Base-by-base conservation (phyloP, 2,329 filamentous ascomycete species). In the Aureobasidium sp. region DNA sequence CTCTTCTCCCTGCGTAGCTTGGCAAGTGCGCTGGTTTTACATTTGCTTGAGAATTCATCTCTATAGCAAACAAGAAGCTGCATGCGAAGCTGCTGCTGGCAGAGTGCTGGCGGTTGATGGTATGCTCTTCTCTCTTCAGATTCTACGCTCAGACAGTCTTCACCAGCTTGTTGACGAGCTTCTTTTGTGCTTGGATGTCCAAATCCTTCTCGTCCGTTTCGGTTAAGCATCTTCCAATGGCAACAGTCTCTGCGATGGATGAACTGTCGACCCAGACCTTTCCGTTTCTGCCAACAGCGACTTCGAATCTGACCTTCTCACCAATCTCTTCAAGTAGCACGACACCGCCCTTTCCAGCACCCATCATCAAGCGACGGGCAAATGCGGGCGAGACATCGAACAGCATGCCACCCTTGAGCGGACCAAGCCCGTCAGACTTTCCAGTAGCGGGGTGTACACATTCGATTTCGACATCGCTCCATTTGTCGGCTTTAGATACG, bases 251-350 rank as follows among this genome's bases (percentile, higher is more conserved):
- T 76, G 83, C 88, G 41, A 87, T 77, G 65, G 81, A 88, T 32
- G 88, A 89, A 63, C 88, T 92, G 71, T 93, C 87, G 15, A 97
- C 89, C 92, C 94, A 97, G 26, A 97, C 84, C 73, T 85, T 87
- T 44, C 94, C 94, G 74, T 99, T 99, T 70, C 91, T 85, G 20
- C 94, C 94, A 9, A 96, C 89, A 0, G 93, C 93, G 64, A 95
- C 89, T 79, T 99, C 94, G 73, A 97, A 99, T 24, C 89, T 86
- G 15, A 96, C 76, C 60, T 90, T 93, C 63, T 87, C 86, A 3
- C 87, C 92, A 15, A 97, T 77, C 71, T 91, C 89, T 66, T 96
- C 90, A 62, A 97, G 75, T 29, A 97, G 82, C 3, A 86, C 83
- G 8, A 96, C 75, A 26, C 83, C 84, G 17, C 87, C 88, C 68